Conservation (phyloP, 1,284 basidiomycete genomes). For the Malassezia globosa region DNA sequence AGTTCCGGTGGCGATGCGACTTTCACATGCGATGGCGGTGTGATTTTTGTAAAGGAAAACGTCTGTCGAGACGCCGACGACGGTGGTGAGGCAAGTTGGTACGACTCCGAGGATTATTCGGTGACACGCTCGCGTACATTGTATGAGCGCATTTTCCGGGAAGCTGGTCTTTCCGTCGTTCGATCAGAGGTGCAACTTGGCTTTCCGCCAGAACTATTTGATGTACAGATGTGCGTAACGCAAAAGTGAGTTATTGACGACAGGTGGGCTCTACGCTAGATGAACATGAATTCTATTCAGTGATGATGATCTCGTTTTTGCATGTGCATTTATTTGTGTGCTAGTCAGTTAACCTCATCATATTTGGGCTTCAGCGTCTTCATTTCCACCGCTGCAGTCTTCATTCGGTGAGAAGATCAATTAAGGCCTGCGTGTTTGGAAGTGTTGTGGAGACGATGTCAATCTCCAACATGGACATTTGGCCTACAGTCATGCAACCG, state of each 20-base stretch:
- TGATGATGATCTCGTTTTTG: too few species aligned
- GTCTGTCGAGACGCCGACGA: constrained; percentile 38
- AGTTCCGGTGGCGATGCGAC: constrained; percentile 2
- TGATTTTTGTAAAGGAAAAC: constrained; percentile 45
- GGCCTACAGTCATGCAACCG: too few species aligned
- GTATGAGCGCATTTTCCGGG: constrained; percentile 38
- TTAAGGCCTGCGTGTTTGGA: background rate
- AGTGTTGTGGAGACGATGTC: too few species aligned
- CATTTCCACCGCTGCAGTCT: constrained; percentile 11
- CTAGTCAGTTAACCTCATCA: constrained; percentile 13
- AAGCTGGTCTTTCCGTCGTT: constrained; percentile 37
- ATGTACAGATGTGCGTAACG: constrained; percentile 42
- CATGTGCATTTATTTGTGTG: background rate
- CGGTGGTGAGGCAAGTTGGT: constrained; percentile 38
- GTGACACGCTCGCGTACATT: constrained; percentile 40
- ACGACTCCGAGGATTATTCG: constrained; percentile 44
- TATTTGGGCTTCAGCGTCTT: constrained; percentile 12
- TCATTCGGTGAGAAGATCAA: constrained; percentile 20
- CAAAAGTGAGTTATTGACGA: background rate
- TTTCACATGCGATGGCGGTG: constrained; percentile 16
- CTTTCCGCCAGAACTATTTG: constrained; percentile 42
- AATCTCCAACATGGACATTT: too few species aligned
- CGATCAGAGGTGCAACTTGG: constrained; percentile 36
- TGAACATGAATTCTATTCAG: background rate
- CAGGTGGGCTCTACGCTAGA: constrained; percentile 19